Evolutionary conservation across 805 yeast species (phyloP).

Genomic region (Saturnispora sanitii): DNA sequence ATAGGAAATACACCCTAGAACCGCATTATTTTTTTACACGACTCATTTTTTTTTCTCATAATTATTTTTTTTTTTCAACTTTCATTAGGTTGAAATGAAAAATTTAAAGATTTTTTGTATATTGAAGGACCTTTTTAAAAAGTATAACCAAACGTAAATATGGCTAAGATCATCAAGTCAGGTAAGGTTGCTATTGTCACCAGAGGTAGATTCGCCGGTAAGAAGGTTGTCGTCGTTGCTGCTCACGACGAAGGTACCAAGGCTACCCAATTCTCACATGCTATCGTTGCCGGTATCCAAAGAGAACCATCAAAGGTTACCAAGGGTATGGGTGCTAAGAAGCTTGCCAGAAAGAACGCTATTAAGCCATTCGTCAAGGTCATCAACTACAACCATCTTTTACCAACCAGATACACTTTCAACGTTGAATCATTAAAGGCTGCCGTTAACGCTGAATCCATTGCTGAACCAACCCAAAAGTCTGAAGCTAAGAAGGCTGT

Average conservation of each 20-base stretch:
- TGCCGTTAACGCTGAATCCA: constrained; percentile 85
- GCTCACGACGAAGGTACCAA: constrained; percentile 99
- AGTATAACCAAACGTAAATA: constrained; percentile 29
- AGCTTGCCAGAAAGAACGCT: constrained; percentile 93
- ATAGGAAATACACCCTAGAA: background rate
- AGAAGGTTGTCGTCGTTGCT: constrained; percentile 98
- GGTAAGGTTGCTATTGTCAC: constrained; percentile 99
- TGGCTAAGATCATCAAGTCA: constrained; percentile 99
- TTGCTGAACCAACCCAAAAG: constrained; percentile 95
- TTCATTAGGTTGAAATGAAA: background rate
- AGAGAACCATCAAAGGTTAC: constrained; percentile 96
- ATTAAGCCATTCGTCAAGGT: constrained; percentile 99
- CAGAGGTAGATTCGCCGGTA: constrained; percentile 99
- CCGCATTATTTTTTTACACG: too few relatives aligned
- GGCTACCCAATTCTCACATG: constrained; percentile 98
- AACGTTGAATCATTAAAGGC: constrained; percentile 94
- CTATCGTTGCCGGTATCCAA: constrained; percentile 98
- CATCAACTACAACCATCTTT: constrained; percentile 98
- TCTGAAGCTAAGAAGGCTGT: constrained; percentile 98
- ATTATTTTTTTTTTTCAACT: too few relatives aligned
- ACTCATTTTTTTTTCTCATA: background rate
- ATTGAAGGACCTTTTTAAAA: background rate
- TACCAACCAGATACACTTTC: constrained; percentile 99
- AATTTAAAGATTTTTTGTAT: background rate
- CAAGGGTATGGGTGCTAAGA: constrained; percentile 91